These are phyloP conservation scores for Fusarium hostae DNA, from an alignment of 2,329 filamentous ascomycete genomes.

Conservation along the genomic window DNA sequence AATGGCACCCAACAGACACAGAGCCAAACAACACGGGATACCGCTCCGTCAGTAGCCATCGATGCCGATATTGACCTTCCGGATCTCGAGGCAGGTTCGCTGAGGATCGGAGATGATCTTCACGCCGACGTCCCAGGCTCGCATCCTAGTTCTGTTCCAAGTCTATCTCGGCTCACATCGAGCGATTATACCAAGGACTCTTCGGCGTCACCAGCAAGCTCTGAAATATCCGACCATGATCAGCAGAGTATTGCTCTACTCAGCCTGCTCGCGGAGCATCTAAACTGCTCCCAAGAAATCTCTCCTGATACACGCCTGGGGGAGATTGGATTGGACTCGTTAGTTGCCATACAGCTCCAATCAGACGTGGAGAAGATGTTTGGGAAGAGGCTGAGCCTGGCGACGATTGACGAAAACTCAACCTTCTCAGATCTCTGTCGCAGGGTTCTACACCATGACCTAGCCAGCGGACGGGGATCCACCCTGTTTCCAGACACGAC, in stretches of 20 bases:
- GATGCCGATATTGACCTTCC: background rate
- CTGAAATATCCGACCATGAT: background rate
- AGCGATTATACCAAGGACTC: background rate
- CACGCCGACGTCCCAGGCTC: background rate
- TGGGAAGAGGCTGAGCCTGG: background rate
- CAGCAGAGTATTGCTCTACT: background rate
- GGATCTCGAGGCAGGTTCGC: background rate
- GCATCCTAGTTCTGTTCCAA: background rate
- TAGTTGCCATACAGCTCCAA: background rate
- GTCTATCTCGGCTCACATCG: background rate
- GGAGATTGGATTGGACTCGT: background rate
- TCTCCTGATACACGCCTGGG: background rate
- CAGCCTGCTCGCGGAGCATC: background rate
- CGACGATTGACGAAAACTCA: background rate
- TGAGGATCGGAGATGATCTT: background rate
- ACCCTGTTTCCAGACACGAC: background rate
- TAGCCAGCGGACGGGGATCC: background rate
- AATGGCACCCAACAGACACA: background rate
- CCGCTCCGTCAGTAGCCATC: background rate
- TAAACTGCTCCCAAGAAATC: background rate
- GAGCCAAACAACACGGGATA: background rate
- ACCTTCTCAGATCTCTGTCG: background rate
- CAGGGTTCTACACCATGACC: background rate
- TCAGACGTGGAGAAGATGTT: background rate
- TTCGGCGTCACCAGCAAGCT: background rate